Evolutionary conservation across 805 yeast species (phyloP), one percentile per base, ranked within the genome.

Genomic region (Myxozyma lipomycoides): DNA sequence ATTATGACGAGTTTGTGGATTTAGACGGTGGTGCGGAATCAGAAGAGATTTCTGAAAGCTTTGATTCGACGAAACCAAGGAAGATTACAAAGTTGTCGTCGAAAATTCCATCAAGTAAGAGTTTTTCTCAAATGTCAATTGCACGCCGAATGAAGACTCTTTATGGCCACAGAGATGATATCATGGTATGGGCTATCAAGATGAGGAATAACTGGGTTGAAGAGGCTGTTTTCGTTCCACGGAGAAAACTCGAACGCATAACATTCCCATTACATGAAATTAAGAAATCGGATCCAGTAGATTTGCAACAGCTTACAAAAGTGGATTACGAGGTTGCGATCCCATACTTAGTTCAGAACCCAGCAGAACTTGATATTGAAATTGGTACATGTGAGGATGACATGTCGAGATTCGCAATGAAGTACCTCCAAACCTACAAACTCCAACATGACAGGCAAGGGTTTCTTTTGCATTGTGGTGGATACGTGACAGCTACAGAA

Each of bases 131-230:
- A n/a, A n/a, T n/a, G n/a, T n/a, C n/a, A n/a, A n/a, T n/a, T n/a
- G n/a, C n/a, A n/a, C n/a, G n/a, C n/a, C n/a, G n/a, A n/a, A n/a
- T n/a, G n/a, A 19, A 12, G 12, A 24, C 40, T n/a, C 36, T 37
- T 18, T 55, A 28, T 28, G 59, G 59, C 4, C 22, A 30, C 23
- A 35, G 45, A 18, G 6, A 22, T 12, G 26, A 32, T 17, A 34
- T 23, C 3, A 22, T 52, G 12, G 12, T 38, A 18, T 42, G 25
- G 4, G 57, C 44, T 22, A 28, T 30, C 3, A 21, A 30, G 17
- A 43, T 28, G 19, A 41, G 59, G n/a, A 45, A 55, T 28, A 42
- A 23, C 38, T 55, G 59, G 59, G 51, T 52, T 17, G 46, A 52
- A 22, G 49, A 52, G 15, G 47, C 45, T 7, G 19, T 44, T 19